Base-by-base conservation (phyloP, 2,329 filamentous ascomycete genomes). In the Colletotrichum sp. region DNA sequence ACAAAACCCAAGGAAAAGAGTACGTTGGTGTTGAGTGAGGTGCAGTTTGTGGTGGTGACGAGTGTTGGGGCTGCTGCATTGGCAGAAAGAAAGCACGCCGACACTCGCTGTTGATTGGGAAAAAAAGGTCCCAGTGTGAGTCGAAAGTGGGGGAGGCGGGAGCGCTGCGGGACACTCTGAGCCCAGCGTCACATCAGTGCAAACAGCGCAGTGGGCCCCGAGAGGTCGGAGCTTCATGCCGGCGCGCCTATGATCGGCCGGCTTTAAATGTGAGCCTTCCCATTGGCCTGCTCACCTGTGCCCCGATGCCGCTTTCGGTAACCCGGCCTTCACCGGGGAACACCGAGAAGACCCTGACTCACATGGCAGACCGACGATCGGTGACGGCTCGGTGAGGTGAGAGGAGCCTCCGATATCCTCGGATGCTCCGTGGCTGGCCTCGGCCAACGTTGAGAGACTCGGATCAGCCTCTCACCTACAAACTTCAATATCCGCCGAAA, bases 151-250 rank as follows among this genome's bases (percentile, higher is more conserved):
- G 71, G 71, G 39, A 26, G n/a, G 48, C 21, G 72, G 59, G 24
- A 64, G 14, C 43, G 43, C 43, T 52, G 43, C 43, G 43, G 43
- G 43, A 52, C 43, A 52, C 43, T 48, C 43, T 52, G 43, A 52
- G 43, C 43, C 43, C 43, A 57, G 57, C 36, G 66, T 70, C 66
- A 74, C 59, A 21, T 55, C 64, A 28, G 57, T 43, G 43, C 52
- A 60, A 55, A 69, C 36, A n/a, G 14, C 16, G 28, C n/a, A 12
- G 30, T 36, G 60, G 61, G 24, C 16, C 52, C n/a, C 30, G 16
- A 14, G 52, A 24, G 55, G 57, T 72, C 72, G 72, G 72, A 74
- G 72, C 68, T 36, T 71, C 65, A 48, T n/a, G 34, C 64, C 65
- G 65, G 36, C 7, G 32, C 36, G 28, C 43, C 39, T 74, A 18